Conservation (phyloP, 1,284 basidiomycete genomes). For the Pyrrhoderma noxium region DNA sequence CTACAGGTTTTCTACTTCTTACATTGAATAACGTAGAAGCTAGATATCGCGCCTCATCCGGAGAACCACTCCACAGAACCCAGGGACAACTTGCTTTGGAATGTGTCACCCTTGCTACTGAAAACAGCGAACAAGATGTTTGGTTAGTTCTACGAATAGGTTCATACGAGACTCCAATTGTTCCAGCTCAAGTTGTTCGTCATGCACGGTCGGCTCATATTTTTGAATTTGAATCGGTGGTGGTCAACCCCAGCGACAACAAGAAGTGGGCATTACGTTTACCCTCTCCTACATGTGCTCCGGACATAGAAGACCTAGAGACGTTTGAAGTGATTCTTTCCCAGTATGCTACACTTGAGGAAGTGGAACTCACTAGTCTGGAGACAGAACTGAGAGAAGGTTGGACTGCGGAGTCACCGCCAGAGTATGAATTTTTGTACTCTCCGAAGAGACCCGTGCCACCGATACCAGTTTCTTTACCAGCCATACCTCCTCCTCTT, state of each 20-base stretch:
- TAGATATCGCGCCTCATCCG: slow-evolving; percentile 19
- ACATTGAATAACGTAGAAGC: slow-evolving; percentile 43
- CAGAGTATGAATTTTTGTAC: background rate
- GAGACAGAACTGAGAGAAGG: slow-evolving; percentile 2
- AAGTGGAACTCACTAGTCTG: slow-evolving; percentile 7
- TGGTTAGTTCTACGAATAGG: slow-evolving; percentile 58
- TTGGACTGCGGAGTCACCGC: background rate
- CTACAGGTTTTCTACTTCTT: slow-evolving; percentile 51
- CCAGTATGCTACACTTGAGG: slow-evolving; percentile 48
- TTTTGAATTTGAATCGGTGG: slow-evolving; percentile 40
- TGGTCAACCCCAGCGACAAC: background rate
- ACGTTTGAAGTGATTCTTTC: slow-evolving; percentile 63
- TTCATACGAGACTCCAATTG: slow-evolving; percentile 26
- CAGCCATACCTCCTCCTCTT: background rate
- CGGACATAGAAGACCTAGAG: slow-evolving; percentile 52
- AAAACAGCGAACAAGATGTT: slow-evolving; percentile 36
- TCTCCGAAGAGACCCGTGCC: slow-evolving; percentile 10
- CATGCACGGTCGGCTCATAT: slow-evolving; percentile 29
- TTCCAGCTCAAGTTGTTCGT: slow-evolving; percentile 13
- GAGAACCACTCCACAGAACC: slow-evolving; percentile 20
- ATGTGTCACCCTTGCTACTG: slow-evolving; percentile 40
- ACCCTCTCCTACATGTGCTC: slow-evolving; percentile 24
- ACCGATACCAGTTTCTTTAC: background rate
- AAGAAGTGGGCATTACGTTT: slow-evolving; percentile 11
- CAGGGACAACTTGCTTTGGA: slow-evolving; percentile 40